Evolutionary conservation across 106 monocot species (phyloP).

Genomic region (Cymbidium sinense): DNA sequence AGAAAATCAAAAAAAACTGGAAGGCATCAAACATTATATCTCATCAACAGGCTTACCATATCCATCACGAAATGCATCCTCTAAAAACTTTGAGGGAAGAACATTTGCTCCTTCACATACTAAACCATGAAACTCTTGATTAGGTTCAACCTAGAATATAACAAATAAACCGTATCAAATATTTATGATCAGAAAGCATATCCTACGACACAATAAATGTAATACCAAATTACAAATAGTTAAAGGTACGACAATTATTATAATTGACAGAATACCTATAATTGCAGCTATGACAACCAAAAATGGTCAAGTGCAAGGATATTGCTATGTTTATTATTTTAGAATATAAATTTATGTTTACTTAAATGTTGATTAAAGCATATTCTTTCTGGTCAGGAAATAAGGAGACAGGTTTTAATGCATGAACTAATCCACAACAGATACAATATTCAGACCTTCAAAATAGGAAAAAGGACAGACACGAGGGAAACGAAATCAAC

Average conservation of each 20-base stretch:
- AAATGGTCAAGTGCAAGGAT: background rate
- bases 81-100: constrained; percentile 85
- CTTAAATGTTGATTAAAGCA: background rate
- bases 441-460: too few relatives aligned
- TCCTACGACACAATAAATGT: background rate
- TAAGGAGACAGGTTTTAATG: too few relatives aligned
- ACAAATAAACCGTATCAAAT: background rate
- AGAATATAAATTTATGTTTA: background rate
- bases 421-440: too few relatives aligned
- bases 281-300: background rate
- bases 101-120: constrained; percentile 94
- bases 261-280: background rate
- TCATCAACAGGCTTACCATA: constrained; percentile 49
- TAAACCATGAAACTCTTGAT: constrained; percentile 92
- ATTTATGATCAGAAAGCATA: background rate
- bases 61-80: constrained; percentile 91
- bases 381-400: too few relatives aligned
- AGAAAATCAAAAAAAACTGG: background rate
- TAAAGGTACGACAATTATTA: background rate
- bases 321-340: background rate
- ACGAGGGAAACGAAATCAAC: too few relatives aligned
- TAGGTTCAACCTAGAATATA: constrained; percentile 84
- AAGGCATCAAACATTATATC: background rate
- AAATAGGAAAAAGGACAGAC: too few relatives aligned
- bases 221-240: background rate